Base-by-base conservation (phyloP, 345 rosid species). In the Gossypium rotundifolium region DNA sequence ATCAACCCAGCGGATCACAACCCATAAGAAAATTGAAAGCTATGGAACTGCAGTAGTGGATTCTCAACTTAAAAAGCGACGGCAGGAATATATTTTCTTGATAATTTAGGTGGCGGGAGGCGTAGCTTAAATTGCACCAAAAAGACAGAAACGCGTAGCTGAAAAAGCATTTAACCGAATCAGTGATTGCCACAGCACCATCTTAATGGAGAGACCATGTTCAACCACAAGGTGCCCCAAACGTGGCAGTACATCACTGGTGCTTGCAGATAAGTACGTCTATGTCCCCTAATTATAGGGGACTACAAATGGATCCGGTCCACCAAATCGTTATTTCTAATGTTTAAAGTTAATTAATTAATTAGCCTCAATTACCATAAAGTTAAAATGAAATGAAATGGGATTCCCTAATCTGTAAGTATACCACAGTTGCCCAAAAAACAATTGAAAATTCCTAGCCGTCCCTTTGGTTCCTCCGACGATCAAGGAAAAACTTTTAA, bases 161-260 rank as follows among this genome's bases (percentile, higher is more conserved):
- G 11, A 11, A 58, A 4, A 22, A 18, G 63, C 14, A 23, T 59
- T 60, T 60, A 38, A 5, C 40, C 64, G 40, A 59, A 59, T 59
- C 40, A 25, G 17, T 25, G 38, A 58, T 27, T 25, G 64, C 38
- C 40, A 58, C 38, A 58, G 1, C 72, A 59, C 22, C 20, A 14
- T 51, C 40, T 23, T 16, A 68, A 23, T 25, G n/a, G 52, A 46
- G n/a, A 3, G 53, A 7, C 27, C 53, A 44, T 23, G 20, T 68
- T n/a, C 57, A 16, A 13, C 40, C 51, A 45, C 45, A 11, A 6
- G 9, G 9, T 25, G 59, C 13, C 61, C 61, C 8, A 20, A 29
- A 70, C 73, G 73, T 70, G 73, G 73, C 59, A 70, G 9, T 13
- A 17, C 9, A n/a, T 10, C 16, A 70, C 53, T 70, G 16, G 61